Conservation (phyloP, 2,329 filamentous ascomycete species). For the Fusarium papillatum region DNA sequence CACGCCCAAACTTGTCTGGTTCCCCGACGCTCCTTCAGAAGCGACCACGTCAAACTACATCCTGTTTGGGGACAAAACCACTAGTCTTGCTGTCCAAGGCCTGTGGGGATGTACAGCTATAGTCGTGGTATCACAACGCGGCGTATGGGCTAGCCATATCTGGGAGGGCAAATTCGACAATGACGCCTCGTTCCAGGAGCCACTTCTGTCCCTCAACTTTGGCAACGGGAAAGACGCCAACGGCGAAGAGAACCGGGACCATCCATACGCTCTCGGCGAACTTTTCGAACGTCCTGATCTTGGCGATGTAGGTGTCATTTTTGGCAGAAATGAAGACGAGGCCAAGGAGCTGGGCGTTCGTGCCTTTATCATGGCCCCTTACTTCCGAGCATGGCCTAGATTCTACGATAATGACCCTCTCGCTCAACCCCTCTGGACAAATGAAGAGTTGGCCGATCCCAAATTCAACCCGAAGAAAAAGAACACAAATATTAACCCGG, state of each 20-base stretch:
- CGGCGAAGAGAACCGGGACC: neutral
- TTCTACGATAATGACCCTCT: neutral
- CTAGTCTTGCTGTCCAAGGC: neutral
- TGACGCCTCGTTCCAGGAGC: too few species aligned
- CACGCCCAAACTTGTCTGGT: neutral
- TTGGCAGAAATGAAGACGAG: neutral
- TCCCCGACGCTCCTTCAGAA: neutral
- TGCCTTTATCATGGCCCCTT: neutral
- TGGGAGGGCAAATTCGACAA: neutral
- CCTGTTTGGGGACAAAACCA: neutral
- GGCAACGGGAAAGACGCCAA: neutral
- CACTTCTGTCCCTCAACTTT: neutral
- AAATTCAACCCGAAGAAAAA: too few species aligned
- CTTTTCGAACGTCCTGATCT: neutral
- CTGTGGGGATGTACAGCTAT: neutral
- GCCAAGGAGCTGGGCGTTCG: neutral
- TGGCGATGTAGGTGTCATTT: neutral
- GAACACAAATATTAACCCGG: too few species aligned
- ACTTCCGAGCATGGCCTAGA: neutral
- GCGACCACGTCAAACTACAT: neutral
- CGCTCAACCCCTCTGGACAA: too few species aligned
- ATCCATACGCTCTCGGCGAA: neutral
- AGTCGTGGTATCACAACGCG: neutral
- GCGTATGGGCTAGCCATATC: neutral
- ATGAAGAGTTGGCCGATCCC: too few species aligned